A percentile compares a stretch with the other conserved stretches of the same genome.
These are phyloP conservation scores for Calocybe gangraenosa DNA, from an alignment of 768 basidiomycete species.

Conservation along the genomic window DNA sequence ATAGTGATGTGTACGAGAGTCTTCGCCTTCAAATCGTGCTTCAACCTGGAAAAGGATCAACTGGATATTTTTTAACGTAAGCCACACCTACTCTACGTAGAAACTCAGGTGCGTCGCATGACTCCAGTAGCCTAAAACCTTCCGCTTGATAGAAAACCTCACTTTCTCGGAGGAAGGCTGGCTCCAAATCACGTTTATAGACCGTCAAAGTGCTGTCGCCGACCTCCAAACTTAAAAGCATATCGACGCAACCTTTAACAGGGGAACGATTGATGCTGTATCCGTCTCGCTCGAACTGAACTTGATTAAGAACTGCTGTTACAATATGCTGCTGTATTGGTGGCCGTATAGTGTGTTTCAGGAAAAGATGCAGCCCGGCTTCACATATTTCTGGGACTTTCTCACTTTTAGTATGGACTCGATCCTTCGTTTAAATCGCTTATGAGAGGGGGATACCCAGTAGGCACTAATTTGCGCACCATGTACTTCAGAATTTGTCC, in stretches of 20 bases:
- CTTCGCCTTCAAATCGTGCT: slow-evolving; percentile 75
- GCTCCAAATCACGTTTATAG: slow-evolving; percentile 85
- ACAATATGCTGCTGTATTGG: slow-evolving; percentile 84
- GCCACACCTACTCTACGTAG: slow-evolving; percentile 59
- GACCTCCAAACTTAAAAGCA: slow-evolving; percentile 66
- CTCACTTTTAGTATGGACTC: slow-evolving; percentile 75
- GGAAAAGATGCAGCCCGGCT: slow-evolving; percentile 78
- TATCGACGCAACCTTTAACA: slow-evolving; percentile 84
- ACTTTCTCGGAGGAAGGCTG: slow-evolving; percentile 73
- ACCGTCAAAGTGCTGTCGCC: slow-evolving; percentile 50
- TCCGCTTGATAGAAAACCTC: slow-evolving; percentile 76
- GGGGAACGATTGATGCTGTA: slow-evolving; percentile 88
- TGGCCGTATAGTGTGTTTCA: slow-evolving; percentile 70
- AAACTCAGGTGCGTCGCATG: slow-evolving; percentile 80
- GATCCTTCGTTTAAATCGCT: slow-evolving; percentile 69
- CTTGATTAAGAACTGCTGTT: slow-evolving; percentile 77
- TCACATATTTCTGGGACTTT: slow-evolving; percentile 78
- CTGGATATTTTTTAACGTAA: slow-evolving; percentile 6
- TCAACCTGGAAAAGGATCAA: slow-evolving; percentile 55
- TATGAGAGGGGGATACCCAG: too few relatives aligned
- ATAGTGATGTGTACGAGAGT: slow-evolving; percentile 82
- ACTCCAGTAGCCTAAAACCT: slow-evolving; percentile 62
- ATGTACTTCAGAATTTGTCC: slow-evolving; percentile 93
- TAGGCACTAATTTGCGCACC: slow-evolving; percentile 46
- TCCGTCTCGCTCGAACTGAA: slow-evolving; percentile 89